phyloP scores from a whole-genome alignment of 192 early-diverging fungal genomes.

The Umbelopsis isabellina region DNA sequence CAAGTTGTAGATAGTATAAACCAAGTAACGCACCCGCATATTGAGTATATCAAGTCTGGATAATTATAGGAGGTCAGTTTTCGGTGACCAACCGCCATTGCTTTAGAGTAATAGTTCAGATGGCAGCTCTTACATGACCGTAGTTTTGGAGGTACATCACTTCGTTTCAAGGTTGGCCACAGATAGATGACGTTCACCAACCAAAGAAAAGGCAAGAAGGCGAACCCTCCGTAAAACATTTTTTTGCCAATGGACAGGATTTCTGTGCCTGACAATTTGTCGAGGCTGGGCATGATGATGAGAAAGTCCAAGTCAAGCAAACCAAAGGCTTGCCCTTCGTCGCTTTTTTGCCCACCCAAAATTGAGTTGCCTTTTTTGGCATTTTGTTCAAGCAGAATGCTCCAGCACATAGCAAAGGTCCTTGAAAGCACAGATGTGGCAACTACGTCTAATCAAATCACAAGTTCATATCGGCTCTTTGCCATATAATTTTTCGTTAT shows the following conservation, averaged over 20 bases:
- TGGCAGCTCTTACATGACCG: slow-evolving; percentile 50
- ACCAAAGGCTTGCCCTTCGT: too few species aligned
- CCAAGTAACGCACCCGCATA: slow-evolving; percentile 50
- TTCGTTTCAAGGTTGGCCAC: slow-evolving; percentile 55
- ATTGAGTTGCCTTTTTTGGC: too few species aligned
- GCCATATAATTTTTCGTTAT: too few species aligned
- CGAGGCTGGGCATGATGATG: slow-evolving; percentile 38
- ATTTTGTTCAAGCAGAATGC: too few species aligned
- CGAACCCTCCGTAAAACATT: slow-evolving; percentile 61
- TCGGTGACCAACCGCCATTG: too few species aligned
- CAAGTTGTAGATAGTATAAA: slow-evolving; percentile 56
- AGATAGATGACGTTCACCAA: slow-evolving; percentile 72
- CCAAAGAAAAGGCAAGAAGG: slow-evolving; percentile 69
- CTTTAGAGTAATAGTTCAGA: background rate
- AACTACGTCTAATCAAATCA: too few species aligned
- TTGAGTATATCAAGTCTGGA: slow-evolving; percentile 5
- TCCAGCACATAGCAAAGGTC: too few species aligned
- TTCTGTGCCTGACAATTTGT: slow-evolving; percentile 56
- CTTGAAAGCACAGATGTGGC: too few species aligned
- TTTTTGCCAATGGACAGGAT: slow-evolving; percentile 60
- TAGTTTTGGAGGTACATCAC: slow-evolving; percentile 53
- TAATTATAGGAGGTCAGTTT: background rate
- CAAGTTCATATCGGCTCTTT: too few species aligned
- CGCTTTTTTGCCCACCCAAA: too few species aligned
- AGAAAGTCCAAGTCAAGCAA: background rate